These are phyloP conservation scores for Starmerella roubikii DNA, from an alignment of 805 yeast species.

Conservation along the genomic window DNA sequence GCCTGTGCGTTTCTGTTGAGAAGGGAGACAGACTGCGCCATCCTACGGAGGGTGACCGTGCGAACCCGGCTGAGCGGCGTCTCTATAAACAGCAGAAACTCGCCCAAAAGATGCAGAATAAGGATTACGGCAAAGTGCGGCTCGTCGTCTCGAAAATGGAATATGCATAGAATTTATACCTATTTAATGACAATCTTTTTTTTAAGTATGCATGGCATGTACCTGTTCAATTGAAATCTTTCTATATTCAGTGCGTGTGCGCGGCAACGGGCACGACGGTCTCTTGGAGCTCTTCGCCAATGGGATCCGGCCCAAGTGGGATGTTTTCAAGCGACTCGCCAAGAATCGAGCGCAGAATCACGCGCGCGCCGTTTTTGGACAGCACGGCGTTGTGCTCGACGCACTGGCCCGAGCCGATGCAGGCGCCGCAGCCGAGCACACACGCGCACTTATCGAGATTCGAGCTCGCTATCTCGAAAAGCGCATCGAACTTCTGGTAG, in stretches of 20 bases:
- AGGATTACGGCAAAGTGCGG: background rate
- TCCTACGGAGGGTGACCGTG: too few species aligned
- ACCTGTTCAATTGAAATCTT: too few species aligned
- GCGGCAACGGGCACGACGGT: slow-evolving; percentile 3
- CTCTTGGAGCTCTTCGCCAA: slow-evolving; percentile 4
- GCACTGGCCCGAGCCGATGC: slow-evolving; percentile 76
- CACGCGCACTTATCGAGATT: slow-evolving; percentile 52
- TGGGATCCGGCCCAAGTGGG: slow-evolving; percentile 27
- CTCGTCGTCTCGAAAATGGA: background rate
- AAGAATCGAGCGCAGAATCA: slow-evolving; percentile 49
- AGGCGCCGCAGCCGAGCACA: slow-evolving; percentile 58
- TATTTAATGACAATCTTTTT: background rate
- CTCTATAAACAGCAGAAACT: too few species aligned
- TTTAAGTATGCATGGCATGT: too few species aligned
- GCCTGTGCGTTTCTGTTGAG: background rate
- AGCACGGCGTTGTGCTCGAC: slow-evolving; percentile 69
- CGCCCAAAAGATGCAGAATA: background rate
- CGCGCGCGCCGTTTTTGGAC: slow-evolving; percentile 72
- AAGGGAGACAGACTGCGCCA: too few species aligned
- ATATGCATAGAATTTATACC: background rate
- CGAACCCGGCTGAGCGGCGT: too few species aligned
- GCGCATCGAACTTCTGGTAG: slow-evolving; percentile 59
- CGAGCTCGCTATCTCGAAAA: slow-evolving; percentile 45
- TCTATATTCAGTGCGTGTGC: background rate
- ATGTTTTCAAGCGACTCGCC: slow-evolving; percentile 39